These are phyloP conservation scores for Conticribra guillardii DNA, from an alignment of 108 stramenopile species.

Conservation along the genomic window DNA sequence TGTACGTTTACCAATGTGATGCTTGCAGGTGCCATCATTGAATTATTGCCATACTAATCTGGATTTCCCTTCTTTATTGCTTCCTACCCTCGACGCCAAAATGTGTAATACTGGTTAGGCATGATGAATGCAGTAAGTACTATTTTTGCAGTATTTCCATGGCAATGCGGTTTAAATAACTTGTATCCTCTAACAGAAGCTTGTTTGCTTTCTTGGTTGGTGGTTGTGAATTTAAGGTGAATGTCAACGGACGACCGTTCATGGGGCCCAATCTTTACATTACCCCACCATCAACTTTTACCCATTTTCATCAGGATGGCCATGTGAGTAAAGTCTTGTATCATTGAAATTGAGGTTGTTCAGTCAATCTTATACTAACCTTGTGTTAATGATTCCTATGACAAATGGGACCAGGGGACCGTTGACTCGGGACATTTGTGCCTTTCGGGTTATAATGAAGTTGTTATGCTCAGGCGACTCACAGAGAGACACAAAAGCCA, in stretches of 20 bases:
- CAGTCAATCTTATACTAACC: too few relatives aligned
- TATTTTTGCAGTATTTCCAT: neutral
- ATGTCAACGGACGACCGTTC: conserved; percentile 62
- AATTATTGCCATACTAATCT: neutral
- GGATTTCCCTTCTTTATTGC: too few relatives aligned
- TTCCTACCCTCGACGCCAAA: too few relatives aligned
- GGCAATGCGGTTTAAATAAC: conserved; percentile 19
- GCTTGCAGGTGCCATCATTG: conserved; percentile 47
- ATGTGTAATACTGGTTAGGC: too few relatives aligned
- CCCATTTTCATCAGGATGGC: conserved; percentile 87
- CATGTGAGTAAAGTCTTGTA: conserved; percentile 20
- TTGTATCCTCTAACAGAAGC: conserved; percentile 10
- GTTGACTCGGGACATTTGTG: conserved; percentile 87
- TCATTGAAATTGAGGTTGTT: too few relatives aligned
- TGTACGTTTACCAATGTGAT: conserved; percentile 74
- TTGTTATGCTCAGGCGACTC: conserved; percentile 81
- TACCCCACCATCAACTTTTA: conserved; percentile 71
- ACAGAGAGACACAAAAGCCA: conserved; percentile 74
- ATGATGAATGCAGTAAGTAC: conserved; percentile 84
- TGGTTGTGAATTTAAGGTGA: conserved; percentile 29
- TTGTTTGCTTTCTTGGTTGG: neutral
- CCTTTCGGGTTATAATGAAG: conserved; percentile 81
- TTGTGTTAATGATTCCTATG: too few relatives aligned
- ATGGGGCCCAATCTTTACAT: conserved; percentile 89
- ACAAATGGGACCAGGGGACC: conserved; percentile 56